These are phyloP conservation scores for Glycine soja DNA, from an alignment of 306 rosid genomes.

Conservation along the genomic window DNA sequence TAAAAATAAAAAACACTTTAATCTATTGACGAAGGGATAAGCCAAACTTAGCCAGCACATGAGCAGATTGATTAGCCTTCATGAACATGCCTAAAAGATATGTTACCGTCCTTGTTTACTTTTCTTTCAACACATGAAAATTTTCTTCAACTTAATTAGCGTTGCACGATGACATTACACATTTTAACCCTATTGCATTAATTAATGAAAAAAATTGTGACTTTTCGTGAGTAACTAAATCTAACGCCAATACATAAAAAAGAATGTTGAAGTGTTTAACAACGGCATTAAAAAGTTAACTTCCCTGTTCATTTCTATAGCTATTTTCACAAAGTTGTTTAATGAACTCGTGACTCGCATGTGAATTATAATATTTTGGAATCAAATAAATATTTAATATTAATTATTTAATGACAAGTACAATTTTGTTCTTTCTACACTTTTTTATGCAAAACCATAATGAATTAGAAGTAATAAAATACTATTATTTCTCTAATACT, in stretches of 20 bases:
- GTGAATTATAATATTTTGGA: background rate
- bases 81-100: too few species aligned
- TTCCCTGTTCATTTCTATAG: background rate
- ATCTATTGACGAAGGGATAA: too few species aligned
- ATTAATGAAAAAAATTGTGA: background rate
- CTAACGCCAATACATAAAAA: background rate
- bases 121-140: too few species aligned
- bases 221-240: background rate
- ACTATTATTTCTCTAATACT: background rate
- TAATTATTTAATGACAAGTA: background rate
- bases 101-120: too few species aligned
- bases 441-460: too few species aligned
- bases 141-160: too few species aligned
- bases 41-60: too few species aligned
- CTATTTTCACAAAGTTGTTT: background rate
- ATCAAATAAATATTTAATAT: background rate
- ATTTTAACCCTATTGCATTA: background rate
- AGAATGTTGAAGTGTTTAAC: background rate
- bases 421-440: background rate
- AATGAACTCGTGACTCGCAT: background rate
- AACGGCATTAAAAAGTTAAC: background rate
- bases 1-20: too few species aligned
- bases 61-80: too few species aligned
- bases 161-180: too few species aligned
- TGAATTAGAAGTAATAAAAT: background rate